Conservation (phyloP, 352 stramenopile genomes). For the Aphanomyces astaci region DNA sequence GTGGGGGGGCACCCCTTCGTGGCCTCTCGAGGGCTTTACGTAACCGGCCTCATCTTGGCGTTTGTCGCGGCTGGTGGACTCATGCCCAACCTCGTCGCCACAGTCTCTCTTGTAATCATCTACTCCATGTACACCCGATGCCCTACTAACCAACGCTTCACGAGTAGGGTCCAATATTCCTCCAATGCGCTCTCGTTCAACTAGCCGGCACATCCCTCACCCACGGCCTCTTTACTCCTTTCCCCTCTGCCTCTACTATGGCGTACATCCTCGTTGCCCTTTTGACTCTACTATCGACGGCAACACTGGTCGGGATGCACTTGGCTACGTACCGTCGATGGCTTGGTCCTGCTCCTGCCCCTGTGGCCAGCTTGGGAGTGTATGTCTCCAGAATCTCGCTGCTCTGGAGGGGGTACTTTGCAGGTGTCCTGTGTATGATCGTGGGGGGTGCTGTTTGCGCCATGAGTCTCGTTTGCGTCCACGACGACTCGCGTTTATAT, state of each 20-base stretch:
- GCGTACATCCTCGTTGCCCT: neutral
- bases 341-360: neutral
- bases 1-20: neutral
- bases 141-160: too few relatives aligned
- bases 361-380: neutral
- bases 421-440: neutral
- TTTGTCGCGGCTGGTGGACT: slow-evolving; percentile 5
- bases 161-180: neutral
- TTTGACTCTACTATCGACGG: neutral
- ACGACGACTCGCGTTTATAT: neutral
- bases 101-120: neutral
- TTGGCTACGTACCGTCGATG: neutral
- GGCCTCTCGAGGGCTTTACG: neutral
- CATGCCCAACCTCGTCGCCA: slow-evolving; percentile 8
- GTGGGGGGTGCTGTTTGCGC: neutral
- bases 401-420: neutral
- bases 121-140: neutral
- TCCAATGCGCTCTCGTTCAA: neutral
- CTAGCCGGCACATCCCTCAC: neutral
- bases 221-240: neutral
- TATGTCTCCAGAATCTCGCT: neutral
- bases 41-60: neutral
- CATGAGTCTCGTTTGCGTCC: neutral
- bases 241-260: neutral
- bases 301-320: neutral